Percentiles rank a stretch among this genome's conserved stretches.
Conservation (phyloP, 2,329 filamentous ascomycete species). For the Alternaria brassicicola region DNA sequence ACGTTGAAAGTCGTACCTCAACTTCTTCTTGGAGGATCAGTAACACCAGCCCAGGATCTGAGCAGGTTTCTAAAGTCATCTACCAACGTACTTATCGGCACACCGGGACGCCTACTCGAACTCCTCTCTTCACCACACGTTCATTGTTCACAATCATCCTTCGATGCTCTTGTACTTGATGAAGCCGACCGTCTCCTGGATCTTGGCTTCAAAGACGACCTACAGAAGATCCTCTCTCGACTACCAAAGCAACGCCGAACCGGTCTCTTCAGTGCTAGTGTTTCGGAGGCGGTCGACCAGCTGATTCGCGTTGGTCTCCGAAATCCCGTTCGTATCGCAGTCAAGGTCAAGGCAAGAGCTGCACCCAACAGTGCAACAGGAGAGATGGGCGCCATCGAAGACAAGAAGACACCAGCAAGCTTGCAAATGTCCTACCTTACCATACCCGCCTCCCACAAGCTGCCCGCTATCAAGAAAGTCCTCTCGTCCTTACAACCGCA, state of each 20-base stretch:
- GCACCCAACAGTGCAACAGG: slow-evolving; percentile 48
- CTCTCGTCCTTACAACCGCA: slow-evolving; percentile 71
- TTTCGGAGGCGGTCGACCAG: slow-evolving; percentile 93
- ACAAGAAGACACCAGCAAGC: slow-evolving; percentile 88
- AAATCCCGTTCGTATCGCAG: slow-evolving; percentile 93
- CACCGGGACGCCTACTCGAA: slow-evolving; percentile 87
- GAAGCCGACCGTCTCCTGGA: slow-evolving; percentile 93
- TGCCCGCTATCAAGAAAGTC: slow-evolving; percentile 74
- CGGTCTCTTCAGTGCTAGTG: slow-evolving; percentile 90
- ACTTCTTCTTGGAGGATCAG: slow-evolving; percentile 77
- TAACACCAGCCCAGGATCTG: slow-evolving; percentile 82
- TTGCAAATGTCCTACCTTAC: slow-evolving; percentile 88
- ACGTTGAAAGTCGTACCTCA: slow-evolving; percentile 75
- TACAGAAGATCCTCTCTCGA: slow-evolving; percentile 81
- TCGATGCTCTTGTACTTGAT: slow-evolving; percentile 90
- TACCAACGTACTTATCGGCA: slow-evolving; percentile 88
- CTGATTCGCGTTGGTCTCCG: slow-evolving; percentile 89
- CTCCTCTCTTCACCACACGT: slow-evolving; percentile 85
- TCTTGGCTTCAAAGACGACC: slow-evolving; percentile 88
- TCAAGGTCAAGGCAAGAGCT: slow-evolving; percentile 73
- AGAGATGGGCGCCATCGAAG: slow-evolving; percentile 69
- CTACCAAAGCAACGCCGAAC: slow-evolving; percentile 93
- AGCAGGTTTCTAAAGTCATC: slow-evolving; percentile 82
- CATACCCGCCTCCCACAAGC: slow-evolving; percentile 77
- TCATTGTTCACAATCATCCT: slow-evolving; percentile 84